These are phyloP conservation scores for Hura crepitans DNA, from an alignment of 441 rosid species.

Conservation along the genomic window DNA sequence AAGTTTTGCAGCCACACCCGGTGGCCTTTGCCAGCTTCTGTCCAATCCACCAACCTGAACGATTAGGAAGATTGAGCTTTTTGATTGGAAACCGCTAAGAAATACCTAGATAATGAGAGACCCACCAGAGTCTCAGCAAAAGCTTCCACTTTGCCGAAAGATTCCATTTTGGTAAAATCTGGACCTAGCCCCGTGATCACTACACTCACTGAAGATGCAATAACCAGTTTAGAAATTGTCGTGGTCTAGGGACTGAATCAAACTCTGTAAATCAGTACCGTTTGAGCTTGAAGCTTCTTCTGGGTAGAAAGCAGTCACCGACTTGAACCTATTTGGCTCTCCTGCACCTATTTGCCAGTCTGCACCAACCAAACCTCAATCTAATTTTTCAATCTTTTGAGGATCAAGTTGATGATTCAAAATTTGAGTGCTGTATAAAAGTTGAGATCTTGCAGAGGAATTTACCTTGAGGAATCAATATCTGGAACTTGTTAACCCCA, in stretches of 20 bases:
- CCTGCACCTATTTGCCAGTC: conserved; percentile 76
- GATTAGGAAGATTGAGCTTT: background rate
- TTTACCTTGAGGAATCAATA: conserved; percentile 76
- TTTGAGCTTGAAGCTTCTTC: conserved; percentile 50
- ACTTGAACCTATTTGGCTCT: conserved; percentile 69
- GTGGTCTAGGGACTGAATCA: background rate
- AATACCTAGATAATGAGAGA: background rate
- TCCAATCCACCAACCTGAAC: conserved; percentile 83
- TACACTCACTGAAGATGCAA: conserved; percentile 42
- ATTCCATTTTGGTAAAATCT: conserved; percentile 84
- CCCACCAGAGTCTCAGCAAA: conserved; percentile 82
- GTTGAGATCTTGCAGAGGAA: background rate
- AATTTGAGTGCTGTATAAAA: background rate
- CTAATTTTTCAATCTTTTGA: background rate
- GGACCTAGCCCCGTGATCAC: conserved; percentile 91
- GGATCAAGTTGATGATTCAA: background rate
- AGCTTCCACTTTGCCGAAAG: conserved; percentile 90
- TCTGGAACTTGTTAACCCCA: conserved; percentile 73
- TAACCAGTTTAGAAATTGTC: conserved; percentile 6
- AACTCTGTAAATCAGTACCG: conserved; percentile 35
- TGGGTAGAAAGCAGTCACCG: conserved; percentile 84
- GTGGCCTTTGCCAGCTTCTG: conserved; percentile 87
- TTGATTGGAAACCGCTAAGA: background rate
- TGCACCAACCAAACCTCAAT: conserved; percentile 25
- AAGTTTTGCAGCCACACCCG: conserved; percentile 81